Evolutionary conservation across 176 grass and related monocot species (phyloP).

Genomic region (Echinochloa phyllopogon): DNA sequence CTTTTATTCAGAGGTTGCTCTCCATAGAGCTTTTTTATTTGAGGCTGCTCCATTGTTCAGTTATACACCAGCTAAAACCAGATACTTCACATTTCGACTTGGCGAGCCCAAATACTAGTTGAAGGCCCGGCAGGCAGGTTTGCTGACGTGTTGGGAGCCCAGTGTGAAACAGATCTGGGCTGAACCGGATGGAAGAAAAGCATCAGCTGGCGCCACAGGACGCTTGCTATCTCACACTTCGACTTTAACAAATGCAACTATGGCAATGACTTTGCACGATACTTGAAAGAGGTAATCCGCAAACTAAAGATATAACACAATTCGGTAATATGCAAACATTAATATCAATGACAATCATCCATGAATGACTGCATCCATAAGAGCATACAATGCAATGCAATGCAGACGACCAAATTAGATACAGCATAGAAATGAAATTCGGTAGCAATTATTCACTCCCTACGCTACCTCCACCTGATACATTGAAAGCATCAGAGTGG

Average conservation of each 20-base stretch:
- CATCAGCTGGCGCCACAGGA: too few relatives aligned
- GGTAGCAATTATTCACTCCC: constrained; percentile 60
- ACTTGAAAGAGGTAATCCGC: too few relatives aligned
- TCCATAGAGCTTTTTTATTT: too few relatives aligned
- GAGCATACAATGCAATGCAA: neutral
- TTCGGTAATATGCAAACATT: neutral
- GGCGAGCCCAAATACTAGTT: neutral
- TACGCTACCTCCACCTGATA: neutral
- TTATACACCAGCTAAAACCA: neutral
- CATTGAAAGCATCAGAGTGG: neutral
- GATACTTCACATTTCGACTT: neutral
- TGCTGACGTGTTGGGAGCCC: neutral
- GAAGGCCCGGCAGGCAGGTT: neutral
- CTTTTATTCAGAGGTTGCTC: neutral
- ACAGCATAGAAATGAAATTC: constrained; percentile 18
- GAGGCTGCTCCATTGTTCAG: too few relatives aligned
- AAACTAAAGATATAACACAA: neutral
- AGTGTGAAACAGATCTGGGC: neutral
- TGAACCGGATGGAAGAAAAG: neutral
- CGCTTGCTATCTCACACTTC: too few relatives aligned
- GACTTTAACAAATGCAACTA: too few relatives aligned
- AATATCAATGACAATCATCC: neutral
- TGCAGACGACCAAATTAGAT: constrained; percentile 35
- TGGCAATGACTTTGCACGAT: neutral
- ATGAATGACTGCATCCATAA: constrained; percentile 32